A percentile compares a stretch with the other conserved stretches of the same genome.
These are phyloP conservation scores for Stachybotrys elegans DNA, from an alignment of 2,329 filamentous ascomycete genomes.

Conservation along the genomic window DNA sequence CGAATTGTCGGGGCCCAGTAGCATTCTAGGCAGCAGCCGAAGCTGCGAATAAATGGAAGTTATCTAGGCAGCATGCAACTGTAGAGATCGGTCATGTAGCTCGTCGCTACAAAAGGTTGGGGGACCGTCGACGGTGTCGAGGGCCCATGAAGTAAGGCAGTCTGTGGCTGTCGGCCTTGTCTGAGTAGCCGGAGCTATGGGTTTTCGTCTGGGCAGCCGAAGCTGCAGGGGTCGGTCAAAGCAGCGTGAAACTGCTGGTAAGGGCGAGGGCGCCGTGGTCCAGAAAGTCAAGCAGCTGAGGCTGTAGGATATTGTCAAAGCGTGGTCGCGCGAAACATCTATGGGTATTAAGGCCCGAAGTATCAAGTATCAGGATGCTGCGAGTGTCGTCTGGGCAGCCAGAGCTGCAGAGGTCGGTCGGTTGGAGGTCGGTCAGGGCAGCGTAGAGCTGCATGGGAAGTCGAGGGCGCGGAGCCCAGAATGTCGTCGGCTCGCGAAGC, in stretches of 20 bases:
- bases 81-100: too few relatives aligned
- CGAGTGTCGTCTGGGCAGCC: conserved; percentile 6
- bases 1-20: too few relatives aligned
- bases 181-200: not conserved
- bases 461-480: conserved; percentile 7
- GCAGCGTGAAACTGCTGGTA: conserved; percentile 1
- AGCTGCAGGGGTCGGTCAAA: conserved; percentile 3
- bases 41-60: too few relatives aligned
- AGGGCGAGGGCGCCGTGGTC: not conserved
- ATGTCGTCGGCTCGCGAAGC: conserved; percentile 8
- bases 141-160: too few relatives aligned
- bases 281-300: conserved; percentile 2
- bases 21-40: too few relatives aligned
- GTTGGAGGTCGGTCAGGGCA: conserved; percentile 7
- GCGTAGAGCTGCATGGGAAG: conserved; percentile 3
- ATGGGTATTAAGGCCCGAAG: conserved; percentile 3
- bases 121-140: too few relatives aligned
- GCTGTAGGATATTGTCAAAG: conserved; percentile 1
- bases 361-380: conserved; percentile 7
- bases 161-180: too few relatives aligned
- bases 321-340: not conserved
- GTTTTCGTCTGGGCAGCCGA: not conserved
- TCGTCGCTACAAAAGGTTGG: too few relatives aligned
- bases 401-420: conserved; percentile 10
- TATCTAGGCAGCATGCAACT: too few relatives aligned